Conservation (phyloP, 164 flowering plant species). For the Dillenia turbinata region DNA sequence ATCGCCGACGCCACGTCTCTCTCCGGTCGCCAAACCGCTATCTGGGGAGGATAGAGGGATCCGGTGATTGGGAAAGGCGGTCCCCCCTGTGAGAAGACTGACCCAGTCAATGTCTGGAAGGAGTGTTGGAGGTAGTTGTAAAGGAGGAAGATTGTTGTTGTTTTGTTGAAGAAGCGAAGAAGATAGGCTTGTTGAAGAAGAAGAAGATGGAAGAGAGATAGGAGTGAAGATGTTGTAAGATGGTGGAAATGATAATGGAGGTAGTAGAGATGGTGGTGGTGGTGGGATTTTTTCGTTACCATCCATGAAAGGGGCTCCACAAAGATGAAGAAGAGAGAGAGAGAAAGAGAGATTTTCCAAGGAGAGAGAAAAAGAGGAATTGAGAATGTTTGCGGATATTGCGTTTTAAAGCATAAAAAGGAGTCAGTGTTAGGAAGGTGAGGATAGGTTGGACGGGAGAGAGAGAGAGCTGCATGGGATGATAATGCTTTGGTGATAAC, state of each 20-base stretch:
- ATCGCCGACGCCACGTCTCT: slow-evolving; percentile 7
- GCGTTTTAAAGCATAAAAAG: slow-evolving; percentile 7
- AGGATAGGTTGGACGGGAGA: slow-evolving; percentile 27
- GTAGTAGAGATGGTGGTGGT: slow-evolving; percentile 4
- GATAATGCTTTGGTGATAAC: no score
- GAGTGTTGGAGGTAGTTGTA: slow-evolving; percentile 10
- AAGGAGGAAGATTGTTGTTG: not conserved
- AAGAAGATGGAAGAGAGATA: slow-evolving; percentile 11
- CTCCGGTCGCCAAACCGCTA: not conserved
- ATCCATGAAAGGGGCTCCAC: slow-evolving; percentile 7
- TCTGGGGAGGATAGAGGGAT: not conserved
- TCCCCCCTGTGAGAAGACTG: slow-evolving; percentile 22
- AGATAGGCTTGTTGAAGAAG: slow-evolving; percentile 14
- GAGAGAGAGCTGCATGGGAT: not conserved
- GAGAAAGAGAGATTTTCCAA: slow-evolving; percentile 2
- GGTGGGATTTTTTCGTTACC: slow-evolving; percentile 4
- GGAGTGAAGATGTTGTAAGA: slow-evolving; percentile 13
- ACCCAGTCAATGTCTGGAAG: slow-evolving; percentile 34
- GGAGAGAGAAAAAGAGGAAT: slow-evolving; percentile 7
- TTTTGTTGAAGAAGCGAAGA: slow-evolving; percentile 11
- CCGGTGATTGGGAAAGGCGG: slow-evolving; percentile 14
- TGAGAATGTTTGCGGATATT: slow-evolving; percentile 9
- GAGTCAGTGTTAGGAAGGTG: slow-evolving; percentile 18
- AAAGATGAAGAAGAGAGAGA: slow-evolving; percentile 5
- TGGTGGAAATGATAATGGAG: slow-evolving; percentile 6